A percentile compares a stretch with the other conserved stretches of the same genome.
Conservation (phyloP, 192 early-diverging fungal species). For the Entomortierella beljakovae region DNA sequence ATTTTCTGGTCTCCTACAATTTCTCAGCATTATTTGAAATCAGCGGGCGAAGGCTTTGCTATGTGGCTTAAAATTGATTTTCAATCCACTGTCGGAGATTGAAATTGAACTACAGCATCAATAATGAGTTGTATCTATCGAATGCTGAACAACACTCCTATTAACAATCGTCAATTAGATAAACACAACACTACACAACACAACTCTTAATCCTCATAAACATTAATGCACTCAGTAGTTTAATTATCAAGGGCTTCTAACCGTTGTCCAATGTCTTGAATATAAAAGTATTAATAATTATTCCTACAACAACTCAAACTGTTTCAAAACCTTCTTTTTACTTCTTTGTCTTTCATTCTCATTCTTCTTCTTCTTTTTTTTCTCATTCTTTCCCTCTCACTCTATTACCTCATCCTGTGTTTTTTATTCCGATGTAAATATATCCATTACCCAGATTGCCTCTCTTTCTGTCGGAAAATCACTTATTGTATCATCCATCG, state of each 20-base stretch:
- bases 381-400: neutral
- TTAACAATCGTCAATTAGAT: no score
- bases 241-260: no score
- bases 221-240: no score
- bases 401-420: slow-evolving; percentile 21
- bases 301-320: no score
- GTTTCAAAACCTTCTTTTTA: no score
- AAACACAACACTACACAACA: no score
- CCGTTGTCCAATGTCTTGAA: no score
- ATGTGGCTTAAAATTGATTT: slow-evolving; percentile 15
- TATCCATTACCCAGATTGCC: neutral
- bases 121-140: no score
- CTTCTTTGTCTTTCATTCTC: neutral
- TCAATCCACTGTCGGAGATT: slow-evolving; percentile 2
- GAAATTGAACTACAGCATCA: no score
- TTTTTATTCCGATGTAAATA: slow-evolving; percentile 31
- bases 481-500: neutral
- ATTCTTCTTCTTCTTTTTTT: neutral
- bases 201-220: no score
- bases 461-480: neutral
- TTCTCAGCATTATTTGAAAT: slow-evolving; percentile 26
- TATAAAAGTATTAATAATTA: no score
- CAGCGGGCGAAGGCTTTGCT: neutral
- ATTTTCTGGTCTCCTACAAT: neutral
- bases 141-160: no score